These are phyloP conservation scores for Radiomyces spectabilis DNA, from an alignment of 192 early-diverging fungal species.

Conservation along the genomic window DNA sequence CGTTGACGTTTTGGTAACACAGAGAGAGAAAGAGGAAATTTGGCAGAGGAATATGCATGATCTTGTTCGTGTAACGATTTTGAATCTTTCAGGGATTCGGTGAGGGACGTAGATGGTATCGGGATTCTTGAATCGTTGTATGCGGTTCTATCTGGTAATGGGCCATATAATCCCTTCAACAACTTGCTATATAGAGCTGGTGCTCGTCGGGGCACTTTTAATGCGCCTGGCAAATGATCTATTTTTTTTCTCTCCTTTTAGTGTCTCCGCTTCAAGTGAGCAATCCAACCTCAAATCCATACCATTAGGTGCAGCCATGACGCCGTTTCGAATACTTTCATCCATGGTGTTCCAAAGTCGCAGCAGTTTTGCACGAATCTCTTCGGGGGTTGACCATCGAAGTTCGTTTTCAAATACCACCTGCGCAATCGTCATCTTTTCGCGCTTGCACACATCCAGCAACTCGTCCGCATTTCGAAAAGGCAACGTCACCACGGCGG, in stretches of 20 bases:
- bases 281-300: too few relatives aligned
- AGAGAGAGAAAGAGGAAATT: slow-evolving; percentile 14
- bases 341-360: slow-evolving; percentile 93
- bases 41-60: not conserved
- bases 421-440: slow-evolving; percentile 87
- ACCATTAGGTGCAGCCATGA: slow-evolving; percentile 39
- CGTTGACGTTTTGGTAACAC: slow-evolving; percentile 30
- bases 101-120: slow-evolving; percentile 7
- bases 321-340: slow-evolving; percentile 71
- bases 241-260: not conserved
- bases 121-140: slow-evolving; percentile 18
- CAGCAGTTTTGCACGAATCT: slow-evolving; percentile 66
- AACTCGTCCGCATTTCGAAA: slow-evolving; percentile 76
- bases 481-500: slow-evolving; percentile 74
- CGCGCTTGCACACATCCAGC: slow-evolving; percentile 72
- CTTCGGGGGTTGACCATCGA: slow-evolving; percentile 75
- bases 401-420: slow-evolving; percentile 93
- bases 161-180: slow-evolving; percentile 63
- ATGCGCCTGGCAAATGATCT: slow-evolving; percentile 66
- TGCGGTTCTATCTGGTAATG: slow-evolving; percentile 13
- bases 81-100: too few relatives aligned
- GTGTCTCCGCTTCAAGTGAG: too few relatives aligned
- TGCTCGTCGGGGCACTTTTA: slow-evolving; percentile 79
- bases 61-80: too few relatives aligned
- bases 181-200: slow-evolving; percentile 82